Evolutionary conservation across 495 filamentous ascomycete species (phyloP), one percentile per base, ranked within the genome.

Genomic region (Aspergillus ostianus): DNA sequence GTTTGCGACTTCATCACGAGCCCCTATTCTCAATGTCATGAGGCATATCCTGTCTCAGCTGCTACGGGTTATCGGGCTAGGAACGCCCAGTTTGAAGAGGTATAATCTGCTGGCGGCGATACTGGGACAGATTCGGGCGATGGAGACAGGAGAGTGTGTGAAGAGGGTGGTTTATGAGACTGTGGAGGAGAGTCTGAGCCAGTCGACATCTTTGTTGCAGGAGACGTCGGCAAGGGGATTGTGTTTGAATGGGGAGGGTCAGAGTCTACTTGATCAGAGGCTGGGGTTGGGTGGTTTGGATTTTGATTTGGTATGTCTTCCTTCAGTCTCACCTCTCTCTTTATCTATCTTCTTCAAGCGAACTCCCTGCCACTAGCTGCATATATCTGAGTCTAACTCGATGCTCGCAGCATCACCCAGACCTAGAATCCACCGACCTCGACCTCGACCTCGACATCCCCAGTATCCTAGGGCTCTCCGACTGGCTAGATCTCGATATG

Each of bases 41-140:
- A 52, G 67, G 36, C 64, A 66, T 45, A 66, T 71, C 26, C 61
- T 52, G 32, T 23, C 27, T 44, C 66, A 71, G 41, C 56, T 68
- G 2, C 54, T 63, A 12, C 64, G 67, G 41, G 62, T 68, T 20
- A 61, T 71, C 19, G 26, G 46, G 2, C 32, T 65, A 13, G 64
- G 66, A 10, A 64, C 49, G 8, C 66, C 66, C 4, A 66, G 49
- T 36, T 26, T 65, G 56, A 71, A 69, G 53, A 64, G 67, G 2
- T 67, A 63, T 53, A 64, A 50, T 32, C 61, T 65, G 23, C 23
- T 67, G 8, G 53, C 64, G 9, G 69, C 59, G 10, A 47, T 67
- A 10, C 44, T 69, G 12, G 55, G 36, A 15, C 63, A 67, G 57
- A 65, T 69, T 21, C 53, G 58, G 7, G 67, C 67, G 10, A 66